These are phyloP conservation scores for Xanthoconium separans DNA, from an alignment of 1,284 basidiomycete genomes.

Conservation along the genomic window DNA sequence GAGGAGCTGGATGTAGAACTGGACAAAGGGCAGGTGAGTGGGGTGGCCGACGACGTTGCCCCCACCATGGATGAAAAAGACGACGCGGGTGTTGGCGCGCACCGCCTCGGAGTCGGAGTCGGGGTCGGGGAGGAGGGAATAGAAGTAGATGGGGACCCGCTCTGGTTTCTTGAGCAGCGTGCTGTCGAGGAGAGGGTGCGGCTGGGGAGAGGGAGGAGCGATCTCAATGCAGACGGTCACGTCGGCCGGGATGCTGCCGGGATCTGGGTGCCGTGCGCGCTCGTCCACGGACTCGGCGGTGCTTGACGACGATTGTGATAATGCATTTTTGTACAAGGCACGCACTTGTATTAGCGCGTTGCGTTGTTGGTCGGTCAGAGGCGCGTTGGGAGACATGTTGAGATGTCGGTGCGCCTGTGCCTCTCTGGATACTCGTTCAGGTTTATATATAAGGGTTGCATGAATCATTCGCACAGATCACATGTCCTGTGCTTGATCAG, in stretches of 20 bases:
- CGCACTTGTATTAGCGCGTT: constrained; percentile 10
- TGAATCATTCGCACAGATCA: too few relatives aligned
- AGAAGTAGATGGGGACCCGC: constrained; percentile 24
- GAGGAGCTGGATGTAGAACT: constrained; percentile 18
- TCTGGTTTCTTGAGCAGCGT: constrained; percentile 17
- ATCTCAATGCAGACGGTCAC: constrained; percentile 19
- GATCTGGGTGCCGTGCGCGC: constrained; percentile 12
- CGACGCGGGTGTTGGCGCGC: constrained; percentile 9
- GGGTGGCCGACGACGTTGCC: constrained; percentile 24
- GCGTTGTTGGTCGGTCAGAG: constrained; percentile 20
- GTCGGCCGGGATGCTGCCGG: constrained; percentile 14
- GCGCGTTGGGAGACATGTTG: constrained; percentile 3
- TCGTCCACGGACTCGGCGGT: constrained; percentile 18
- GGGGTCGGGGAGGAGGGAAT: background rate
- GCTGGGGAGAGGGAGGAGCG: constrained; percentile 13
- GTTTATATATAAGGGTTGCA: too few relatives aligned
- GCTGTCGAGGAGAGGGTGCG: constrained; percentile 11
- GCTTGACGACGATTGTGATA: background rate
- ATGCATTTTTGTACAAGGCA: background rate
- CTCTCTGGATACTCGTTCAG: too few relatives aligned
- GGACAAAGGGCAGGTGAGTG: background rate
- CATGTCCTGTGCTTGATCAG: too few relatives aligned
- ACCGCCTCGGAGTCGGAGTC: background rate
- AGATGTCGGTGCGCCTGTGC: background rate
- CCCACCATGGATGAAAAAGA: constrained; percentile 30